Evolutionary conservation across 306 rosid genomes (phyloP), one percentile per base, ranked within the genome.

Genomic region (Cucumis hystrix): DNA sequence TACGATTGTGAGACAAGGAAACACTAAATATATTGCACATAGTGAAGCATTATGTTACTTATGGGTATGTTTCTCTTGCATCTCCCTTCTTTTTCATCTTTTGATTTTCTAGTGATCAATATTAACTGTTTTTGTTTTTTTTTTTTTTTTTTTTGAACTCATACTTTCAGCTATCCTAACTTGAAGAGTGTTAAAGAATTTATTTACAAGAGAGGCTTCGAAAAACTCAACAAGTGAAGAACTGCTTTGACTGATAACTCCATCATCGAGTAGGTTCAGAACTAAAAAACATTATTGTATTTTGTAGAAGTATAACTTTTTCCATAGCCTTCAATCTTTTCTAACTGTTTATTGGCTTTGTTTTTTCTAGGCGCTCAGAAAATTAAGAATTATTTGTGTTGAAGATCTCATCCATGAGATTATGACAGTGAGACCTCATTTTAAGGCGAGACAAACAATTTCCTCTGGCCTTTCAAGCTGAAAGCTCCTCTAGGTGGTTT

Each of bases 361-460:
- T 56, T 54, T 23, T 20, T 74, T 6, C 10, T 83, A 93, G 97
- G 87, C 87, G 13, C 79, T 89, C 51, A 96, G 98, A 7, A 88
- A 91, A 83, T 81, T 83, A 14, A 96, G 88, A 8, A 93, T 93
- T 12, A 83, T 87, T 30, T 89, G 91, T 60, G n/a, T 79, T 6
- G 98, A 93, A 81, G 97, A 91, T 72, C 87, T 91, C 51, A 91
- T 93, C 75, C 96, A 91, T 5, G 96, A n/a, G n/a, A n/a, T n/a
- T n/a, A n/a, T n/a, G n/a, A n/a, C n/a, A n/a, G n/a, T n/a, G n/a
- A n/a, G n/a, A n/a, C n/a, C n/a, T n/a, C n/a, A n/a, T n/a, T n/a
- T n/a, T n/a, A n/a, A n/a, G n/a, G n/a, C n/a, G n/a, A n/a, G n/a
- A n/a, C n/a, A n/a, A n/a, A n/a, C n/a, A n/a, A n/a, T n/a, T n/a